Conservation (phyloP, 768 basidiomycete species). For the Lanmaoa pseudosensibilis region DNA sequence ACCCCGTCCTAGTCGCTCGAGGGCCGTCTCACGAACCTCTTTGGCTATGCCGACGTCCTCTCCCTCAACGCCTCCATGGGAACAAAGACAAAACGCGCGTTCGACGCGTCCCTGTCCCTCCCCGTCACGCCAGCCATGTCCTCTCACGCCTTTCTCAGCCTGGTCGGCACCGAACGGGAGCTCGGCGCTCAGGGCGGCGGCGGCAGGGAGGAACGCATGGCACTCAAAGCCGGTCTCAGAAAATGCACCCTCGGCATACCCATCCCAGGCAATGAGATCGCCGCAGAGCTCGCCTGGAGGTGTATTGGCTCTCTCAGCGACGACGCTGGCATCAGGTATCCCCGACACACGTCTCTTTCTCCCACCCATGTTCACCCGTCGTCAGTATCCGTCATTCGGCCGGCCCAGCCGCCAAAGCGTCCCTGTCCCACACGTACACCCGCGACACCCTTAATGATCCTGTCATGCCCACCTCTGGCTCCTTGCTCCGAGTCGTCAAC, state of each 20-base stretch:
- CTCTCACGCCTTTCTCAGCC: conserved; percentile 67
- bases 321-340: conserved; percentile 78
- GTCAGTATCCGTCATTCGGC: conserved; percentile 81
- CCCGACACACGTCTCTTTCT: not conserved
- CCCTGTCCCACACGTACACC: conserved; percentile 74
- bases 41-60: conserved; percentile 89
- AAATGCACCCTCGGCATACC: conserved; percentile 17
- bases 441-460: conserved; percentile 47
- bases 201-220: conserved; percentile 40
- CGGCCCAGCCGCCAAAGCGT: conserved; percentile 77
- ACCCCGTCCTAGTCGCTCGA: conserved; percentile 59
- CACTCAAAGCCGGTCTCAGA: conserved; percentile 66
- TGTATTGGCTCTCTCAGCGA: conserved; percentile 71
- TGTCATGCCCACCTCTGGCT: conserved; percentile 29
- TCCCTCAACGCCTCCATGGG: conserved; percentile 82
- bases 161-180: conserved; percentile 78
- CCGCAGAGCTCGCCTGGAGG: conserved; percentile 80
- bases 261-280: conserved; percentile 60
- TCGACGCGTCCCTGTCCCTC: conserved; percentile 63
- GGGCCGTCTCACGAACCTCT: conserved; percentile 79
- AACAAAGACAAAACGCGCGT: conserved; percentile 83
- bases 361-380: conserved; percentile 2
- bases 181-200: conserved; percentile 39
- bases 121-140: conserved; percentile 63
- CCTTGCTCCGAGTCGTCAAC: conserved; percentile 20